Conservation (phyloP, 108 stramenopile species). For the Nitzschia inconspicua region DNA sequence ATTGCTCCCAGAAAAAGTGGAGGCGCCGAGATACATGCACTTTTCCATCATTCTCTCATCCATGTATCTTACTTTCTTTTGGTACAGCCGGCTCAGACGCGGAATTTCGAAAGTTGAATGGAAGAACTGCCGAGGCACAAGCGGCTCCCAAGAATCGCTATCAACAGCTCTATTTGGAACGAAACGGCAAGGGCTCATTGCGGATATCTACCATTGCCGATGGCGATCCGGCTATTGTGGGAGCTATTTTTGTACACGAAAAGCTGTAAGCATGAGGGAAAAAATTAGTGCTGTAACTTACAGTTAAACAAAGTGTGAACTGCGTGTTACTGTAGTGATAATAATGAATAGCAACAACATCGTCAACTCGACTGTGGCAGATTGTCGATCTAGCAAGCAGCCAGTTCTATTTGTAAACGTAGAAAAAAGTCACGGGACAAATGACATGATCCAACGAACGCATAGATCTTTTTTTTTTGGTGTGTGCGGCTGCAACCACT, state of each 20-base stretch:
- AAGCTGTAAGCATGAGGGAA: conserved; percentile 51
- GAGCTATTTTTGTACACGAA: conserved; percentile 63
- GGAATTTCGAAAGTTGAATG: conserved; percentile 71
- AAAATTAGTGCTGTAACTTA: too few species aligned
- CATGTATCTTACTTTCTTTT: too few species aligned
- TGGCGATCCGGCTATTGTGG: conserved; percentile 80
- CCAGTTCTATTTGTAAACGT: too few species aligned
- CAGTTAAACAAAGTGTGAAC: not conserved
- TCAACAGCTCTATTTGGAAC: conserved; percentile 66
- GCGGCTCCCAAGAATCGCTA: conserved; percentile 59
- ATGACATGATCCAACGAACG: too few species aligned
- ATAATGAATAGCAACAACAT: not conserved
- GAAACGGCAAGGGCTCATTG: conserved; percentile 37
- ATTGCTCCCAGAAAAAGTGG: too few species aligned
- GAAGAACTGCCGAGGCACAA: conserved; percentile 48
- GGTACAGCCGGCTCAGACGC: conserved; percentile 63
- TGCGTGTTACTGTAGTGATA: not conserved
- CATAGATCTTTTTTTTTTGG: too few species aligned
- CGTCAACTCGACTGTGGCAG: too few species aligned
- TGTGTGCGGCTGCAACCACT: too few species aligned
- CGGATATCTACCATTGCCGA: conserved; percentile 51
- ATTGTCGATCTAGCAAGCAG: too few species aligned
- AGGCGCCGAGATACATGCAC: too few species aligned
- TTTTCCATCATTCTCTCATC: too few species aligned
- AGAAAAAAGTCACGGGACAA: too few species aligned